phyloP scores from a whole-genome alignment of 192 early-diverging fungal genomes.

The Podila horticola region DNA sequence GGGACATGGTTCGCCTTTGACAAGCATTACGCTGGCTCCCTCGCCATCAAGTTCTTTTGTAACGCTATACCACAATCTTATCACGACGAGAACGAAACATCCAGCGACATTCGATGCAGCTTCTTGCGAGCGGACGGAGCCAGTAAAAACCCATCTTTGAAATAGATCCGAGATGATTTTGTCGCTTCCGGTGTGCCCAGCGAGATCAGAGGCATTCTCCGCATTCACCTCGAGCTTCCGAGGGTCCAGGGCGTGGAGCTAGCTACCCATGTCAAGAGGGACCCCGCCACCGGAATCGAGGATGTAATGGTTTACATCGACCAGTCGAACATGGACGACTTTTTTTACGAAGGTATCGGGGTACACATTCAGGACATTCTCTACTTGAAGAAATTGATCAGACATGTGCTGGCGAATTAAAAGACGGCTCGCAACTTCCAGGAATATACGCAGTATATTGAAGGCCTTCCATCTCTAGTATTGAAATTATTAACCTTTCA shows the following conservation, averaged over 20 bases:
- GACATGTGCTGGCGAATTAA: too few relatives aligned
- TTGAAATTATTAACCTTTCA: too few relatives aligned
- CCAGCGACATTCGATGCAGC: conserved; percentile 23
- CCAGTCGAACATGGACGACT: conserved; percentile 18
- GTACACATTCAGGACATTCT: not conserved
- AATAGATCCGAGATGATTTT: conserved; percentile 6
- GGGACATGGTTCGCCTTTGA: conserved; percentile 26
- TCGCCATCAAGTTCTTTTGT: conserved; percentile 25
- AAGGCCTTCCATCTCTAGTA: too few relatives aligned
- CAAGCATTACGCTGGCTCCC: conserved; percentile 19
- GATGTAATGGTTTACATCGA: conserved; percentile 33
- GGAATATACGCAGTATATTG: too few relatives aligned
- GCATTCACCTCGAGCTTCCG: conserved; percentile 39
- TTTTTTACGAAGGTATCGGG: conserved; percentile 6
- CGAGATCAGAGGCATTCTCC: conserved; percentile 15
- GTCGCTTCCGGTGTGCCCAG: conserved; percentile 5
- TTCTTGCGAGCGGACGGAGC: conserved; percentile 15
- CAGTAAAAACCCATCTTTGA: not conserved
- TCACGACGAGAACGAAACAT: conserved; percentile 12
- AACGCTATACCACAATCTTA: not conserved
- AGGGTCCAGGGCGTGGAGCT: not conserved
- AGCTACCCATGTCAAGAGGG: conserved; percentile 10
- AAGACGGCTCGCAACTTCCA: too few relatives aligned
- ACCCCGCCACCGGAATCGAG: conserved; percentile 1
- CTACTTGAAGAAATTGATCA: conserved; percentile 3